Percentiles rank a stretch among this genome's conserved stretches.
phyloP scores from a whole-genome alignment of 176 grass and related monocot genomes.

The Carex pumila region DNA sequence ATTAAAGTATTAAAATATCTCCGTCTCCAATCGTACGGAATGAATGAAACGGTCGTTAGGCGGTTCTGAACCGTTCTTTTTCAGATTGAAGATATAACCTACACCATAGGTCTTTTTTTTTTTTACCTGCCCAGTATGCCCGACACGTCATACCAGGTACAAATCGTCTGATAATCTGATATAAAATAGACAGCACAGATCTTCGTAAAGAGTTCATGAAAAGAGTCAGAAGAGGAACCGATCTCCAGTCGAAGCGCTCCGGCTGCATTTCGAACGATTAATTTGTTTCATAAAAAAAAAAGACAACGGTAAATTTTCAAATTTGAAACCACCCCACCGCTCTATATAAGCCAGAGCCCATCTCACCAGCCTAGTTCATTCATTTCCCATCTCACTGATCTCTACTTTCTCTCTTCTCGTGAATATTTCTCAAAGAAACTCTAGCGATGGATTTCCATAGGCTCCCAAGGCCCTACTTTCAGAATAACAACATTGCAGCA shows the following conservation, averaged over 20 bases:
- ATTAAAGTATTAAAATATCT: too few species aligned
- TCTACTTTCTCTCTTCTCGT: neutral
- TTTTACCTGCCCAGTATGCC: neutral
- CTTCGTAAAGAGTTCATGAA: too few species aligned
- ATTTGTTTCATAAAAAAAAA: too few species aligned
- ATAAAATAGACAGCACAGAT: neutral
- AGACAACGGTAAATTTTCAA: slow-evolving; percentile 41
- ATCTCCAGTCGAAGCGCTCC: neutral
- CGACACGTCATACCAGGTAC: neutral
- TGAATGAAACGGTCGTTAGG: too few species aligned
- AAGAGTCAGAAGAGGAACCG: too few species aligned
- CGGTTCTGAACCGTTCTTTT: too few species aligned
- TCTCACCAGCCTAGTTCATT: too few species aligned
- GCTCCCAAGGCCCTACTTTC: slow-evolving; percentile 58
- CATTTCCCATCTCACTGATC: too few species aligned
- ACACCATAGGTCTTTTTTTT: neutral
- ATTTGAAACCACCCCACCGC: slow-evolving; percentile 11
- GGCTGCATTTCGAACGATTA: neutral
- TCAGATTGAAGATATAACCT: neutral
- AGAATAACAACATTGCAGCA: slow-evolving; percentile 69
- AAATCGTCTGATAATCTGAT: neutral
- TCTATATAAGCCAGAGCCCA: neutral
- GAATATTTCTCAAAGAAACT: neutral
- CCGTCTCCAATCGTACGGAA: too few species aligned
- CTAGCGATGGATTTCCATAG: slow-evolving; percentile 61